phyloP scores from a whole-genome alignment of 176 grass and related monocot genomes.

The Aegilops sharonensis region DNA sequence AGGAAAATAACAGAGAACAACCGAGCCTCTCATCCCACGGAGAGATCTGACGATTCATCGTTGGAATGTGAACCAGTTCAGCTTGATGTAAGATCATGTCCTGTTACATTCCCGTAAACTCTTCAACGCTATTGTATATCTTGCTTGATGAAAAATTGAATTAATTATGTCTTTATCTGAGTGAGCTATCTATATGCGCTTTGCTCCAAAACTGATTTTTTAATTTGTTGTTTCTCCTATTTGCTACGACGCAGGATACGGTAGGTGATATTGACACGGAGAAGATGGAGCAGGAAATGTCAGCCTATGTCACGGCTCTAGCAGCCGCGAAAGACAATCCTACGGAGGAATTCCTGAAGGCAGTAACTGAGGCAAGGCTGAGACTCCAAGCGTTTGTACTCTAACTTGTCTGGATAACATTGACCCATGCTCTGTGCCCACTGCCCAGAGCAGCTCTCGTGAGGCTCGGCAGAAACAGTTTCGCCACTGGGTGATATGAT shows the following conservation, averaged over 20 bases:
- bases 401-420: constrained; percentile 22
- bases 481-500: background rate
- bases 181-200: background rate
- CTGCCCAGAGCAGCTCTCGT: constrained; percentile 11
- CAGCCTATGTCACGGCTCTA: constrained; percentile 58
- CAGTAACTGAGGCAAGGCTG: constrained; percentile 64
- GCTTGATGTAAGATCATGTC: constrained; percentile 57
- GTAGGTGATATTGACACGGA: constrained; percentile 46
- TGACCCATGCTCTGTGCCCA: background rate
- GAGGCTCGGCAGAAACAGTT: background rate
- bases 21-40: constrained; percentile 32
- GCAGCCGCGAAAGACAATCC: constrained; percentile 87
- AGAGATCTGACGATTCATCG: constrained; percentile 10
- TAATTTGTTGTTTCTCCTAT: background rate
- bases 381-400: constrained; percentile 71
- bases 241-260: constrained; percentile 37
- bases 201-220: background rate
- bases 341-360: constrained; percentile 59
- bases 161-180: background rate
- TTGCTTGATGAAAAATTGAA: background rate
- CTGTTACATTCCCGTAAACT: background rate
- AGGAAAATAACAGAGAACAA: constrained; percentile 64
- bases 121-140: background rate
- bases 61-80: constrained; percentile 68
- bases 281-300: constrained; percentile 78